These are phyloP conservation scores for Casaregolazyma lundiana DNA, from an alignment of 1,139 yeast genomes.

Conservation along the genomic window DNA sequence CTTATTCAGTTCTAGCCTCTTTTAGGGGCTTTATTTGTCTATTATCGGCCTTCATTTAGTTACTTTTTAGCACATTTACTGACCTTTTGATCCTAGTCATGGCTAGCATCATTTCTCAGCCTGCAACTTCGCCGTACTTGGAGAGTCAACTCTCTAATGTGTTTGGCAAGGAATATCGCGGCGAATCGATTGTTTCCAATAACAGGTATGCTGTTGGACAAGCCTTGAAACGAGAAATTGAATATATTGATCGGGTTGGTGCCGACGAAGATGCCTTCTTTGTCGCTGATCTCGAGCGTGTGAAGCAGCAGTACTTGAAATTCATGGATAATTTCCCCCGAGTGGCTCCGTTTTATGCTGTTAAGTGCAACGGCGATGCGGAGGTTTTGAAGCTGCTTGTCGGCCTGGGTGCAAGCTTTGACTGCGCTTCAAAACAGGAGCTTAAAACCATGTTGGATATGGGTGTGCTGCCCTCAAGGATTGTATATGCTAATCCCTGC, in stretches of 20 bases:
- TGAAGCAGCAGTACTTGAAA: constrained; percentile 51
- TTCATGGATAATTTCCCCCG: constrained; percentile 69
- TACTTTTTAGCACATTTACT: constrained; percentile 5
- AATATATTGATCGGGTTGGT: constrained; percentile 48
- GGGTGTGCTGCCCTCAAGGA: constrained; percentile 61
- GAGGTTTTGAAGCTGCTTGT: constrained; percentile 56
- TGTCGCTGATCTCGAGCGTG: constrained; percentile 78
- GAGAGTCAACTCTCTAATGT: background rate
- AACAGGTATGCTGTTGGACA: constrained; percentile 20
- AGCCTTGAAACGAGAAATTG: constrained; percentile 26
- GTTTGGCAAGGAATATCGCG: background rate
- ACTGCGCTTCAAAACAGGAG: constrained; percentile 89
- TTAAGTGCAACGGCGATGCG: constrained; percentile 82
- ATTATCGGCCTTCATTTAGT: constrained; percentile 12
- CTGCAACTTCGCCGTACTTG: background rate
- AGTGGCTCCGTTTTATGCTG: constrained; percentile 84
- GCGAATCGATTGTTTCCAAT: background rate
- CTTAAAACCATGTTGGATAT: constrained; percentile 60
- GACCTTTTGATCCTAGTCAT: constrained; percentile 3
- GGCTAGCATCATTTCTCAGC: constrained; percentile 2
- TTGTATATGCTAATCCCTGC: constrained; percentile 92
- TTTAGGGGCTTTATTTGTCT: constrained; percentile 13
- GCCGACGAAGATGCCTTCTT: constrained; percentile 87
- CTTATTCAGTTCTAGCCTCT: constrained; percentile 15
- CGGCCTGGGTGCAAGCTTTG: constrained; percentile 69